A percentile compares a stretch with the other conserved stretches of the same genome.
These are phyloP conservation scores for Persicaria tinctoria DNA, from an alignment of 148 eudicot genomes.

Conservation along the genomic window DNA sequence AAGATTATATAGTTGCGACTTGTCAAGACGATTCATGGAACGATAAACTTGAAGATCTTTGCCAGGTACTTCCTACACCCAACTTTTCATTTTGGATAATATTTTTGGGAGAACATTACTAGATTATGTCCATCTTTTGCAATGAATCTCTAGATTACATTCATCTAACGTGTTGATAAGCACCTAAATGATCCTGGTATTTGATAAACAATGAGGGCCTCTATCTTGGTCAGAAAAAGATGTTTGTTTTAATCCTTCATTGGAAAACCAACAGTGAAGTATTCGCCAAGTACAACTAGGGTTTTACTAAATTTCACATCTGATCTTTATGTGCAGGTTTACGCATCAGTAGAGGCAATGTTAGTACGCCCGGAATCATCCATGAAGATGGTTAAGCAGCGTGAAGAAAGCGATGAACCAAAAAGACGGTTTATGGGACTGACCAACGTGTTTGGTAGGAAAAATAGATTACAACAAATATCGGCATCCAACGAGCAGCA, in stretches of 20 bases:
- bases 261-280: not conserved
- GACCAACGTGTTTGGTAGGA: conserved; percentile 51
- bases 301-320: not conserved
- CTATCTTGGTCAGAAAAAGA: not conserved
- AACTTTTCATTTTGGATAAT: not conserved
- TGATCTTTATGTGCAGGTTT: conserved; percentile 44
- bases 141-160: no score
- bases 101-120: no score
- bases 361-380: conserved; percentile 55
- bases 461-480: conserved; percentile 31
- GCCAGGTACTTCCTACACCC: conserved; percentile 53
- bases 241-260: not conserved
- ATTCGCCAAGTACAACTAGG: not conserved
- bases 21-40: conserved; percentile 67
- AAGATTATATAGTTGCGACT: conserved; percentile 56
- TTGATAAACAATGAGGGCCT: no score
- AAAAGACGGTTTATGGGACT: conserved; percentile 54
- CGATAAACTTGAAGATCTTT: conserved; percentile 65
- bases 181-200: no score
- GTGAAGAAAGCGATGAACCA: conserved; percentile 44
- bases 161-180: no score
- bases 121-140: no score
- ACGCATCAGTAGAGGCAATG: conserved; percentile 78
- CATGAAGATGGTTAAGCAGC: conserved; percentile 45
- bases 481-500: conserved; percentile 28